Conservation (phyloP, 2,329 filamentous ascomycete genomes). For the Parafenestella ontariensis region DNA sequence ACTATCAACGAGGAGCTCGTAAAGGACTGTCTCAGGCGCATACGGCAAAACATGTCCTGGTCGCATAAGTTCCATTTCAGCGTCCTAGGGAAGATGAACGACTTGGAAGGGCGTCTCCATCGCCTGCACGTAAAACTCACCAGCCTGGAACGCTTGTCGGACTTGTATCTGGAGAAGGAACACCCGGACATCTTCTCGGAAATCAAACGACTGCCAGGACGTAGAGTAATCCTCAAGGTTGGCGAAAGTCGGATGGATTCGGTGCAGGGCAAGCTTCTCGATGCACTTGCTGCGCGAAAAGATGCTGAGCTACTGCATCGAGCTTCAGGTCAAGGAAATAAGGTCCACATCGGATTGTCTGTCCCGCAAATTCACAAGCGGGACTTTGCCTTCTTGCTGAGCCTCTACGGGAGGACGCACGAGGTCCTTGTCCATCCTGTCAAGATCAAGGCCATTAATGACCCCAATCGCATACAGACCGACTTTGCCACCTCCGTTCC, state of each 20-base stretch:
- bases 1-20: slow-evolving; percentile 19
- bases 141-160: slow-evolving; percentile 30
- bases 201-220: slow-evolving; percentile 31
- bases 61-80: slow-evolving; percentile 29
- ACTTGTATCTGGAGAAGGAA: slow-evolving; percentile 32
- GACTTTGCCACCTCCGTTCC: slow-evolving; percentile 20
- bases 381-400: slow-evolving; percentile 37
- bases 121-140: slow-evolving; percentile 28
- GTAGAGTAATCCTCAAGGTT: slow-evolving; percentile 22
- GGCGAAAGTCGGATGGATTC: slow-evolving; percentile 16
- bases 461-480: slow-evolving; percentile 15
- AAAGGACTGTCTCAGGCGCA: slow-evolving; percentile 25
- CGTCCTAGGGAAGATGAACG: slow-evolving; percentile 22
- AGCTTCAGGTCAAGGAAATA: slow-evolving; percentile 15
- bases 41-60: slow-evolving; percentile 25
- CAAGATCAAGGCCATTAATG: slow-evolving; percentile 19
- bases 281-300: slow-evolving; percentile 28
- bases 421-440: slow-evolving; percentile 32
- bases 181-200: slow-evolving; percentile 31
- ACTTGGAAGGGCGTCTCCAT: slow-evolving; percentile 25
- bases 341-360: slow-evolving; percentile 33
- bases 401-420: slow-evolving; percentile 17
- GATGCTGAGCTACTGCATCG: slow-evolving; percentile 35
- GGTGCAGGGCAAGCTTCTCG: slow-evolving; percentile 23
- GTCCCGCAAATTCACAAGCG: slow-evolving; percentile 32